Evolutionary conservation across 257 asterid species (phyloP).

Genomic region (Solanum lycopersicoides): DNA sequence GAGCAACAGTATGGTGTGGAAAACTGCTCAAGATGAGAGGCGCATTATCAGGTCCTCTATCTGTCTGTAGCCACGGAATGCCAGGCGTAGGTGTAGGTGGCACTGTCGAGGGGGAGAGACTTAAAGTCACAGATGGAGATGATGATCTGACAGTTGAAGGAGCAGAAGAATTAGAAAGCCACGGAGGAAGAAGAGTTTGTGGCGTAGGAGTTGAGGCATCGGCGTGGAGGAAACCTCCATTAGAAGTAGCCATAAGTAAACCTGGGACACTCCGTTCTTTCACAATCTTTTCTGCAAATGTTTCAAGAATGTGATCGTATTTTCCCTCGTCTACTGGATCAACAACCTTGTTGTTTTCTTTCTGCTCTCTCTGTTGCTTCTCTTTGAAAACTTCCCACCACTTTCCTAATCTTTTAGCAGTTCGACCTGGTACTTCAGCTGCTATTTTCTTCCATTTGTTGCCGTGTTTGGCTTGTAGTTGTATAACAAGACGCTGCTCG

Average conservation of each 20-base stretch:
- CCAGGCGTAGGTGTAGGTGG: conserved; percentile 20
- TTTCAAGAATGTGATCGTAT: conserved; percentile 42
- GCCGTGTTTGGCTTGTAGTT: conserved; percentile 37
- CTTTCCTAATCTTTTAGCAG: conserved; percentile 66
- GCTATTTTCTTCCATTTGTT: conserved; percentile 80
- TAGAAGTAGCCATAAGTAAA: conserved; percentile 42
- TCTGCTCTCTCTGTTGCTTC: conserved; percentile 41
- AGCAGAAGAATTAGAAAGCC: conserved; percentile 54
- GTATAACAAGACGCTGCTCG: conserved; percentile 55
- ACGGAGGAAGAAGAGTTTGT: conserved; percentile 50
- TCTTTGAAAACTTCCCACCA: conserved; percentile 60
- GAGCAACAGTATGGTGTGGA: conserved; percentile 21
- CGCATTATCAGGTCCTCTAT: conserved; percentile 1
- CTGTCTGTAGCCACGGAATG: conserved; percentile 47
- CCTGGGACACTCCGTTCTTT: conserved; percentile 16
- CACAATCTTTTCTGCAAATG: conserved; percentile 54
- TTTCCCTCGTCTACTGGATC: conserved; percentile 48
- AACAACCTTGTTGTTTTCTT: conserved; percentile 16
- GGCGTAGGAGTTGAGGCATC: conserved; percentile 23
- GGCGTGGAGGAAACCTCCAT: conserved; percentile 30
- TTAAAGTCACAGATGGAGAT: conserved; percentile 42
- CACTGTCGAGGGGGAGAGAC: conserved; percentile 43
- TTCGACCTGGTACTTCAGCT: conserved; percentile 59
- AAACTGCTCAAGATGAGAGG: conserved; percentile 7
- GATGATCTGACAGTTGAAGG: conserved; percentile 23